Base-by-base conservation (phyloP, 2,329 filamentous ascomycete species). In the Chaetomium sp. region DNA sequence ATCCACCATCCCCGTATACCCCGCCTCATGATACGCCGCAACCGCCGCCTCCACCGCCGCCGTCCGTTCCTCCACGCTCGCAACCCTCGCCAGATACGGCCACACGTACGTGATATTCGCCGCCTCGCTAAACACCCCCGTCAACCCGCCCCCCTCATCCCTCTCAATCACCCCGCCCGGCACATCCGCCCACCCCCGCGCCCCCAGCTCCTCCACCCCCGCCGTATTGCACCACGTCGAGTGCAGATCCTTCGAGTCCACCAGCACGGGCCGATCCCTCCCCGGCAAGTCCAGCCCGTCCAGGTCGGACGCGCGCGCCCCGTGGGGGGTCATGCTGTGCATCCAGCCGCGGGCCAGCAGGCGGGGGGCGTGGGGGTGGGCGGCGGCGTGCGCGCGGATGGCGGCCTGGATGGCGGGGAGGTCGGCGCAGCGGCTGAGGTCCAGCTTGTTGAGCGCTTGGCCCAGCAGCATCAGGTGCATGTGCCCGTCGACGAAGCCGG, bases 201-300 rank as follows among this genome's bases (percentile, higher is more conserved):
- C 75, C 1, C 78, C 80, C 68, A 86, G 77, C 67, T 85, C 84
- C 49, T 74, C 69, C 25, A 86, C 72, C 0, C 82, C 84, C 0
- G 82, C 78, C 23, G 77, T 81, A 72, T 82, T 86, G 72, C 81
- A 82, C 84, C 84, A 87, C 0, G 80, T 80, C 2, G 80, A 83
- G 71, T 86, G 84, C 65, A 86, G 70, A 66, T 86, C 83, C 71
- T 85, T 85, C 4, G 82, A 81, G 65, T 86, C 83, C 65, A 87
- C 80, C 68, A 82, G 82, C 58, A 87, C 82, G 0, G 84, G 82
- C 42, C 83, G 75, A 56, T 72, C 58, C 57, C 63, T 29, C 29
- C 83, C 81, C 21, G 83, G 69, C 69, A 82, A 79, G 70, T 86
- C 84, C 8, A 87, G 73, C 75, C 81, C 80, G 56, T 75, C 78